Evolutionary conservation across 495 filamentous ascomycete genomes (phyloP).

Genomic region (Penicillium riverlandense): DNA sequence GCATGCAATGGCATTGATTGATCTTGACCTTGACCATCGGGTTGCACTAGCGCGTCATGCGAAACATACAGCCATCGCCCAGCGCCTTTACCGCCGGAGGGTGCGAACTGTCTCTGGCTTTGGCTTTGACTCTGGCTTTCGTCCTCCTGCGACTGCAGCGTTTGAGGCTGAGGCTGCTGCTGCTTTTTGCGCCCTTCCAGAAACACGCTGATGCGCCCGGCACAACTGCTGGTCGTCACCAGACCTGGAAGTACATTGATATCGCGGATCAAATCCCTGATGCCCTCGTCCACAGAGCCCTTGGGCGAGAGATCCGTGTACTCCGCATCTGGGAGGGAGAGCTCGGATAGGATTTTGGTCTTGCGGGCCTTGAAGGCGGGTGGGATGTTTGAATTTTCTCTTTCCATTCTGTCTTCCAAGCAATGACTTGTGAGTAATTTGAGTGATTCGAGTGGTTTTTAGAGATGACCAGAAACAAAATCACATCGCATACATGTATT

Average conservation of each 20-base stretch:
- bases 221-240: conserved; percentile 88
- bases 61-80: conserved; percentile 84
- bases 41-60: conserved; percentile 56
- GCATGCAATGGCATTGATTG: conserved; percentile 13
- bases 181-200: conserved; percentile 61
- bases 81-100: conserved; percentile 73
- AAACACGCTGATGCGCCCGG: conserved; percentile 78
- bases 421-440: too few species aligned
- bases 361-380: conserved; percentile 53
- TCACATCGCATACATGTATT: too few species aligned
- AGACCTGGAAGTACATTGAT: conserved; percentile 67
- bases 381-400: conserved; percentile 12
- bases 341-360: conserved; percentile 53
- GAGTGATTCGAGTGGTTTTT: too few species aligned
- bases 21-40: conserved; percentile 4
- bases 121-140: conserved; percentile 8
- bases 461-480: too few species aligned
- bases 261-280: conserved; percentile 64
- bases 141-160: neutral
- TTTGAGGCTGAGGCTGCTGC: conserved; percentile 2
- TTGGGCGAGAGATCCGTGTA: conserved; percentile 81
- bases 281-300: conserved; percentile 70
- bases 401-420: too few species aligned
- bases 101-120: conserved; percentile 30
- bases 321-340: conserved; percentile 53